Evolutionary conservation across 75 land plant genomes (phyloP).

Genomic region (Sequoiadendron giganteum): DNA sequence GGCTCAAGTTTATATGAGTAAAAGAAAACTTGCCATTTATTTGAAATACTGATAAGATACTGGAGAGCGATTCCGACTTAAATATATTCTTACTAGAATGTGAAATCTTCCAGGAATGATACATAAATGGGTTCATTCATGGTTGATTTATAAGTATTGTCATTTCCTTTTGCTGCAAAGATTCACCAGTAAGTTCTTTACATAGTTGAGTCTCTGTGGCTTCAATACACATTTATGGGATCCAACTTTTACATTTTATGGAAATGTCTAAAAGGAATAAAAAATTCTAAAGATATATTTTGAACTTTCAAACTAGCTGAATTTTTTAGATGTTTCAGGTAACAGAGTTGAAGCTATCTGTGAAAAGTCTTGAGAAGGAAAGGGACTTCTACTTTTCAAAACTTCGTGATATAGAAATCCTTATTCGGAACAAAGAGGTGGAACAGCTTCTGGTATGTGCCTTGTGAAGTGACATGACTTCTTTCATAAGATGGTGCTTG

Average conservation of each 20-base stretch:
- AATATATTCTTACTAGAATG: neutral
- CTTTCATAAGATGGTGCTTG: neutral
- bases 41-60: neutral
- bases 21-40: neutral
- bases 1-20: neutral
- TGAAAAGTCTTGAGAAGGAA: slow-evolving; percentile 81
- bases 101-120: neutral
- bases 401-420: slow-evolving; percentile 85
- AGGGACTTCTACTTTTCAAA: slow-evolving; percentile 89
- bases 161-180: neutral
- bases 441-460: slow-evolving; percentile 55
- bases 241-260: neutral
- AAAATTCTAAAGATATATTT: neutral
- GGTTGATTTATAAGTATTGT: neutral
- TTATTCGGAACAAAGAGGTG: slow-evolving; percentile 69
- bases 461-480: neutral
- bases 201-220: neutral
- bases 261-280: neutral
- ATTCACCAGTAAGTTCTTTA: neutral
- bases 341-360: slow-evolving; percentile 61
- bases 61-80: neutral
- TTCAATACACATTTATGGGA: neutral
- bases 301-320: neutral
- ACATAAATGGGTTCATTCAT: neutral
- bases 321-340: slow-evolving; percentile 34